phyloP scores from a whole-genome alignment of 257 asterid species.

The Ligustrum vulgare region DNA sequence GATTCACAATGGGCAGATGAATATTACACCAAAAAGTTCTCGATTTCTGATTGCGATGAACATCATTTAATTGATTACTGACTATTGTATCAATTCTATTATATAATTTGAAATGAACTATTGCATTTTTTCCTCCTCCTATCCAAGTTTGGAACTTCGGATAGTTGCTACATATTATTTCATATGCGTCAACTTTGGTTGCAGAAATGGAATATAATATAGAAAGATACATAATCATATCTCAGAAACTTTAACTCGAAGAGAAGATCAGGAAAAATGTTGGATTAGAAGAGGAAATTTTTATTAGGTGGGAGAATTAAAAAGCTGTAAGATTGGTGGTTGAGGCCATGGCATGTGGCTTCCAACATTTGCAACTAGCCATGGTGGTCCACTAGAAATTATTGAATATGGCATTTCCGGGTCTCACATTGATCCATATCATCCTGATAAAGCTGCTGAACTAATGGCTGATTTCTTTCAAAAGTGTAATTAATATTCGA shows the following conservation, averaged over 20 bases:
- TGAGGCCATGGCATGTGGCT: conserved; percentile 96
- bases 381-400: conserved; percentile 97
- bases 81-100: not conserved
- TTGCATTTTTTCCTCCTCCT: not conserved
- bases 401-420: conserved; percentile 86
- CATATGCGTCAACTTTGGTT: too few species aligned
- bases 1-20: too few species aligned
- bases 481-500: conserved; percentile 63
- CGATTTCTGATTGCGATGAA: too few species aligned
- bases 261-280: too few species aligned
- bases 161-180: not conserved
- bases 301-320: too few species aligned
- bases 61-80: not conserved
- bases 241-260: too few species aligned
- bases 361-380: conserved; percentile 88
- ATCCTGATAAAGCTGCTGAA: conserved; percentile 67
- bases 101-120: not conserved
- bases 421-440: conserved; percentile 90
- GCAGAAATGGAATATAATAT: too few species aligned
- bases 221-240: too few species aligned
- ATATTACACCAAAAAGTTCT: too few species aligned
- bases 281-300: not conserved
- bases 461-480: conserved; percentile 70
- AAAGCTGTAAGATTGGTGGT: conserved; percentile 47
- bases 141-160: not conserved